These are phyloP conservation scores for Aspergillus sp. DNA, from an alignment of 2,329 filamentous ascomycete genomes.

Conservation along the genomic window DNA sequence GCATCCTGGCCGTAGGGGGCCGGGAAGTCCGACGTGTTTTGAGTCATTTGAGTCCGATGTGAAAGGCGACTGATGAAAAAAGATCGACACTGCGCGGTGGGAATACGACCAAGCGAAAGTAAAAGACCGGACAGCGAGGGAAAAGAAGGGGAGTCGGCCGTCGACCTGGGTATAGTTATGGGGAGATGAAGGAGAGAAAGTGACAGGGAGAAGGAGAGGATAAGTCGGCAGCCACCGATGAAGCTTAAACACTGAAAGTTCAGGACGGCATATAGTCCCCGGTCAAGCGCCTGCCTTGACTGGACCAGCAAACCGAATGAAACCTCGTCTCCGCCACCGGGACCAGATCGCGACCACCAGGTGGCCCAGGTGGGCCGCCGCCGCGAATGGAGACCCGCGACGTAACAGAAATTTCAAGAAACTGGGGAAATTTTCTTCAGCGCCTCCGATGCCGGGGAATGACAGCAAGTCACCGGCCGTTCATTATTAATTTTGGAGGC, in stretches of 20 bases:
- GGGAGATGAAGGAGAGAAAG: not conserved
- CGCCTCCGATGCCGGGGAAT: conserved; percentile 9
- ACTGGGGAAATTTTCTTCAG: conserved; percentile 18
- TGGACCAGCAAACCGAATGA: not conserved
- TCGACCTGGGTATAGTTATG: not conserved
- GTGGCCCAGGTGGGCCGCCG: conserved; percentile 16
- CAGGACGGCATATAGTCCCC: no score
- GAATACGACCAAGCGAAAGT: not conserved
- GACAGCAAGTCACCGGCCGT: not conserved
- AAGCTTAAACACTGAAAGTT: not conserved
- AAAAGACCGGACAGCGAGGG: not conserved
- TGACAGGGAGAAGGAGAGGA: not conserved
- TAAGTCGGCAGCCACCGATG: not conserved
- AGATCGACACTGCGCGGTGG: not conserved
- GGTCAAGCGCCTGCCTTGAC: no score
- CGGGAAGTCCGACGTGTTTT: conserved; percentile 13
- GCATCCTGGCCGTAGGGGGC: conserved; percentile 13
- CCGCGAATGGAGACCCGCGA: conserved; percentile 19
- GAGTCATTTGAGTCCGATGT: conserved; percentile 2
- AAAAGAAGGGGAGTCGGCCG: not conserved
- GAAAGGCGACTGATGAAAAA: conserved; percentile 10
- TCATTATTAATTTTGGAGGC: conserved; percentile 1
- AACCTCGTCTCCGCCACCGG: conserved; percentile 14
- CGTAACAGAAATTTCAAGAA: conserved; percentile 23
- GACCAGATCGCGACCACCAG: conserved; percentile 8